These are phyloP conservation scores for Fistulina hepatica DNA, from an alignment of 1,284 basidiomycete genomes.

Conservation along the genomic window DNA sequence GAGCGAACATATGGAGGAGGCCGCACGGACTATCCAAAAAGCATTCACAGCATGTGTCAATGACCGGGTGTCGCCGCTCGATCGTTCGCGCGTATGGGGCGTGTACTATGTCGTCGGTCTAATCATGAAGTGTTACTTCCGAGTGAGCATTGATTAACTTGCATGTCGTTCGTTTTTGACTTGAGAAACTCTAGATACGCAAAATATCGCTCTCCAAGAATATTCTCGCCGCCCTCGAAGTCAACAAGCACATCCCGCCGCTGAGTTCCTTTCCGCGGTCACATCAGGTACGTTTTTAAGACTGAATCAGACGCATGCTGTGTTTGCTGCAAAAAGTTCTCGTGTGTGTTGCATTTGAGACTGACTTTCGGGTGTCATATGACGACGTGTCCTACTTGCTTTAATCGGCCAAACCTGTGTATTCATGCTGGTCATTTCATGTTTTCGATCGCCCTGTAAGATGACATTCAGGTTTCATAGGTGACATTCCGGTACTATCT, in stretches of 20 bases:
- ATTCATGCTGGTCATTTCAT: no score
- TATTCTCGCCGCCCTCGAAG: slow-evolving; percentile 80
- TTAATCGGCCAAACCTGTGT: no score
- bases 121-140: slow-evolving; percentile 91
- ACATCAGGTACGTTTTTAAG: slow-evolving; percentile 59
- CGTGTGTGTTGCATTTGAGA: no score
- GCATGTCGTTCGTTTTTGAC: no score
- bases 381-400: slow-evolving; percentile 8
- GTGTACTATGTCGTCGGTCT: slow-evolving; percentile 91
- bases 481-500: slow-evolving; percentile 90
- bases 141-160: slow-evolving; percentile 35
- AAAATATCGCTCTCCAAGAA: slow-evolving; percentile 89
- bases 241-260: slow-evolving; percentile 76
- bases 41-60: slow-evolving; percentile 87
- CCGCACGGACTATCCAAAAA: slow-evolving; percentile 84
- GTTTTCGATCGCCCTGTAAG: no score
- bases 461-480: slow-evolving; percentile 31
- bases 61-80: slow-evolving; percentile 65
- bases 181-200: no score
- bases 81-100: slow-evolving; percentile 84
- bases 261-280: slow-evolving; percentile 68
- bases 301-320: slow-evolving; percentile 1
- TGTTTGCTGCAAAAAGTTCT: no score
- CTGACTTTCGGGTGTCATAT: slow-evolving; percentile 10
- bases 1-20: slow-evolving; percentile 78